Base-by-base conservation (phyloP, 495 filamentous ascomycete genomes). In the Daldinia grandis region DNA sequence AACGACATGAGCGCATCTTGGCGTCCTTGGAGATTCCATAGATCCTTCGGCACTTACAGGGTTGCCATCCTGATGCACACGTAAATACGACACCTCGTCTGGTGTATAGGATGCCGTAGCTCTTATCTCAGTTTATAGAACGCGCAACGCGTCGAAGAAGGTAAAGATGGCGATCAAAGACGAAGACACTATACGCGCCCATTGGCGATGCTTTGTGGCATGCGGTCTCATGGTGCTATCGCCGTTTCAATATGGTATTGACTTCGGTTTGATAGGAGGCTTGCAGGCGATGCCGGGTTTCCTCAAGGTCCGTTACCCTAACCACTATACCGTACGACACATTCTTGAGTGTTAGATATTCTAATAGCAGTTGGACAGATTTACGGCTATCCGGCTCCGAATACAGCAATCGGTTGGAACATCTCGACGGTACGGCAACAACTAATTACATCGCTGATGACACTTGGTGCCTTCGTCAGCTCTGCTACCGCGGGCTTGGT, bases 271-370 rank as follows among this genome's bases (percentile, higher is more conserved):
- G 58, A 84, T 87, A 66, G 83, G 81, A 31, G 82, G 84, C 35
- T 69, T 87, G n/a, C 84, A 86, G 71, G 84, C 83, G 4, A 87
- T 86, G 84, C 69, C 80, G 30, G 84, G 84, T 5, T 87, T 85
- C 61, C 75, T 81, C 4, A 70, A 75, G 49, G 75, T 81, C 30
- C 4, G 49, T 38, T 37, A 35, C 24, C 4, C 10, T 1, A 24
- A 27, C 12, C 12, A 33, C n/a, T 19, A 6, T 15, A 12, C 31
- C 25, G 10, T 35, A 38, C 3, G 8, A n/a, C n/a, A n/a, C n/a
- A n/a, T n/a, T n/a, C 1, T 14, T 10, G 49, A n/a, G 21, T 3
- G 1, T 4, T 6, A 30, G 10, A 5, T 44, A 61, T 49, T 27
- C 37, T 73, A 24, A 74, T 31, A 30, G 6, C 10, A 14, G 3